Percentiles rank a stretch among this genome's conserved stretches.
Conservation (phyloP, 495 filamentous ascomycete species). For the Penicillium canescens region DNA sequence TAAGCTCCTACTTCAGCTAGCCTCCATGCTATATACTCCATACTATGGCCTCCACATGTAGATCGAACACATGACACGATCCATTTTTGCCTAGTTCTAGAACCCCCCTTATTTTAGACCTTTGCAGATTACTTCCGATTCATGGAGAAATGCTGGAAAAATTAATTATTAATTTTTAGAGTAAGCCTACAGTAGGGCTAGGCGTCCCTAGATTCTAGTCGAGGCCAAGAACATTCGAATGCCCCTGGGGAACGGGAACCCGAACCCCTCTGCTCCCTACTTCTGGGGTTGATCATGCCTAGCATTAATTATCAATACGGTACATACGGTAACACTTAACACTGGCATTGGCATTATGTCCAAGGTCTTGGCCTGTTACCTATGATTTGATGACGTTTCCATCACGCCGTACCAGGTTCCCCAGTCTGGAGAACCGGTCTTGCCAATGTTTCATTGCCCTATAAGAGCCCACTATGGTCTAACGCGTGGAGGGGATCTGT, state of each 20-base stretch:
- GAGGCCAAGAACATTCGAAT: constrained; percentile 11
- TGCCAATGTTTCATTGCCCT: neutral
- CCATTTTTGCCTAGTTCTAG: constrained; percentile 40
- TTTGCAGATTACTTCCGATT: constrained; percentile 29
- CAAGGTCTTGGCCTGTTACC: too few species aligned
- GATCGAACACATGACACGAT: constrained; percentile 46
- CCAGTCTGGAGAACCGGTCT: constrained; percentile 6
- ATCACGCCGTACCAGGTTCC: neutral
- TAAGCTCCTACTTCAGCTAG: too few species aligned
- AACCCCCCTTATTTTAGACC: constrained; percentile 18
- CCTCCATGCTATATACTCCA: neutral
- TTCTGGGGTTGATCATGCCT: neutral
- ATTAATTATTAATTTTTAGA: constrained; percentile 21
- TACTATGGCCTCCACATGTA: constrained; percentile 19
- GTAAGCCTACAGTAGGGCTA: too few species aligned
- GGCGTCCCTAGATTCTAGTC: constrained; percentile 3
- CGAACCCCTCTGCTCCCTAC: constrained; percentile 4
- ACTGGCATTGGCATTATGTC: too few species aligned
- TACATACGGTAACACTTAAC: too few species aligned
- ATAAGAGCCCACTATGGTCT: neutral
- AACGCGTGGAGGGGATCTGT: constrained; percentile 6
- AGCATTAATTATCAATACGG: too few species aligned
- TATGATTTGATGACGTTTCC: neutral
- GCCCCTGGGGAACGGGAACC: constrained; percentile 2
- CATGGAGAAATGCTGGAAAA: constrained; percentile 28